Conservation (phyloP, 768 basidiomycete genomes). For the Pleurotus eryngii region DNA sequence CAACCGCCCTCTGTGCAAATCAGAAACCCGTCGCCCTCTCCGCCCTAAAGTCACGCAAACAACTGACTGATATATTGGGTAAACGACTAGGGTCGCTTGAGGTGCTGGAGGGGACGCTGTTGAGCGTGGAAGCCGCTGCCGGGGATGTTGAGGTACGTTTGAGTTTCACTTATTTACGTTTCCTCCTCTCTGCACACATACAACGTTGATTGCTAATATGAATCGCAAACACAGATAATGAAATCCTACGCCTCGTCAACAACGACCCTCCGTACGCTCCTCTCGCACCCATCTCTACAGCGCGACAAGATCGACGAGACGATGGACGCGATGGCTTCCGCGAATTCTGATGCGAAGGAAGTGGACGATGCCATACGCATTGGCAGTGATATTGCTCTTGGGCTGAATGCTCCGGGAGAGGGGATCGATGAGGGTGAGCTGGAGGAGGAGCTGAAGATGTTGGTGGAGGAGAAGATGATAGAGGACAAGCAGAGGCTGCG, state of each 20-base stretch:
- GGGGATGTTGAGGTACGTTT: slow-evolving; percentile 76
- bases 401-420: slow-evolving; percentile 45
- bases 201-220: background rate
- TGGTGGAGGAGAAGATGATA: slow-evolving; percentile 38
- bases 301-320: slow-evolving; percentile 80
- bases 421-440: slow-evolving; percentile 40
- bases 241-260: slow-evolving; percentile 82
- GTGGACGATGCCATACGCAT: slow-evolving; percentile 74
- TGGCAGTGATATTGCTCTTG: slow-evolving; percentile 61
- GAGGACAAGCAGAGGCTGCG: slow-evolving; percentile 19
- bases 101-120: slow-evolving; percentile 71
- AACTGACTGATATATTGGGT: slow-evolving; percentile 69
- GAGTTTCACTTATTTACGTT: background rate
- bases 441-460: slow-evolving; percentile 59
- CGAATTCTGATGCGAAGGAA: slow-evolving; percentile 78
- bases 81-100: slow-evolving; percentile 75
- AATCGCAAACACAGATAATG: slow-evolving; percentile 62
- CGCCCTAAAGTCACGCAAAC: slow-evolving; percentile 78
- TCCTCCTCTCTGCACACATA: background rate
- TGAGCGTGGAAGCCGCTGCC: slow-evolving; percentile 85
- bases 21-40: slow-evolving; percentile 73
- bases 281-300: slow-evolving; percentile 77
- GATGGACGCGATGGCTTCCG: slow-evolving; percentile 83
- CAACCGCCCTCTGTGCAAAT: slow-evolving; percentile 60
- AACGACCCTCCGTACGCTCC: slow-evolving; percentile 67